Base-by-base conservation (phyloP, 2,329 filamentous ascomycete genomes). In the Aspergillus spinulosporus region DNA sequence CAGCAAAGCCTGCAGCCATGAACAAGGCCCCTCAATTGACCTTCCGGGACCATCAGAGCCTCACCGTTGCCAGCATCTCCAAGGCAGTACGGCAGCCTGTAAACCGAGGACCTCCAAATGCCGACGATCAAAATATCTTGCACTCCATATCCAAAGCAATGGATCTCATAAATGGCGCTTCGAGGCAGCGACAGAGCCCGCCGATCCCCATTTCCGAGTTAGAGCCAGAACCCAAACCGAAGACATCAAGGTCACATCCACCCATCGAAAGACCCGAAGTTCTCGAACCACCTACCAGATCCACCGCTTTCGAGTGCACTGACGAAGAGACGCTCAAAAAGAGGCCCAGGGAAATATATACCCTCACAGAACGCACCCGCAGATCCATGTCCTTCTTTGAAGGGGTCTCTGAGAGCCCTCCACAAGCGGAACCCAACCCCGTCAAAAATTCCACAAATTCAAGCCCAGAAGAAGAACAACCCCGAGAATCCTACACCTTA, bases 331-430 rank as follows among this genome's bases (percentile, higher is more conserved):
- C 15, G 4, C 4, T 15, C 28, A 26, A 34, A 4, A 28, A n/a
- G 1, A n/a, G 50, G 5, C 37, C 28, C 8, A 21, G 37, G 11
- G 26, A 34, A 8, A 32, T 57, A 66, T 65, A 58, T 55, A 77
- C 87, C 0, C 80, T 94, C 0, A 82, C 88, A 2, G 91, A 95
- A 68, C 87, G 92, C 45, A 94, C 92, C 0, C 85, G 89, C n/a
- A 80, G 91, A 52, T 92, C 90, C 14, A 93, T 96, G 86, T 84
- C 87, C 0, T 80, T 85, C 3, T 77, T 43, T 11, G 39, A 49
- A 11, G 36, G 8, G 12, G 14, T 51, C 11, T 26, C 29, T 21
- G 48, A 43, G 26, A 51, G 9, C 14, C 48, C 37, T 12, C 44
- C 36, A 42, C 26, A 14, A 21, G n/a, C 14, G 6, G 9, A 43